Evolutionary conservation across 2,329 filamentous ascomycete genomes (phyloP).

Genomic region (Leptographium radiaticola): DNA sequence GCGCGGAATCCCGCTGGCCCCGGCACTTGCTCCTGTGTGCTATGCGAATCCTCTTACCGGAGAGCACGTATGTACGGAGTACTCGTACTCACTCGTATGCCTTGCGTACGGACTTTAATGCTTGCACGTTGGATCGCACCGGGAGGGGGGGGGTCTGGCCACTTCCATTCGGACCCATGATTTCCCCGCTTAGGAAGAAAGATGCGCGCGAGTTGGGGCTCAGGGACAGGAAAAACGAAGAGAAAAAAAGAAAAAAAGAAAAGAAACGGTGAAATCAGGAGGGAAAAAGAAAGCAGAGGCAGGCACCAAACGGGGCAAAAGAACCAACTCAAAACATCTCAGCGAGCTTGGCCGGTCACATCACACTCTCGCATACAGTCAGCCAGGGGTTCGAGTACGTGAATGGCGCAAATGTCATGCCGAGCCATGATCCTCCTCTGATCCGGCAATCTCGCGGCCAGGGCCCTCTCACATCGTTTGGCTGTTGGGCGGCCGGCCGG

Average conservation of each 20-base stretch:
- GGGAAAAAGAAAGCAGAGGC: background rate
- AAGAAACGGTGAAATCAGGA: background rate
- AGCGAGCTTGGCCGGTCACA: background rate
- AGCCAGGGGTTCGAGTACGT: background rate
- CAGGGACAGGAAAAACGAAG: background rate
- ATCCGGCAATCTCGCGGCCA: constrained; percentile 7
- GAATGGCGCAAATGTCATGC: background rate
- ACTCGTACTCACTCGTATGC: no score
- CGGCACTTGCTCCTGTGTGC: background rate
- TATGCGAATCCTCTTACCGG: background rate
- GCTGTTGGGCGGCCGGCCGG: background rate
- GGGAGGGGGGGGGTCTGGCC: no score
- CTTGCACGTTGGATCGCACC: no score
- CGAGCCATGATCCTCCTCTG: constrained; percentile 7
- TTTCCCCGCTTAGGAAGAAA: no score
- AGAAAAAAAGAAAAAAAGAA: background rate
- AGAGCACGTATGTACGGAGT: background rate
- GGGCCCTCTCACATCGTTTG: background rate
- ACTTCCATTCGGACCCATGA: no score
- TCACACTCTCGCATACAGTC: background rate
- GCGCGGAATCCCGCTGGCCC: background rate
- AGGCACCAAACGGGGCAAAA: background rate
- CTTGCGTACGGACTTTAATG: background rate
- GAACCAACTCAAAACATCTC: background rate
- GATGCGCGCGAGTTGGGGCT: no score